Evolutionary conservation across 2,329 filamentous ascomycete genomes (phyloP), one percentile per base, ranked within the genome.

Genomic region (Penicillium sp.): DNA sequence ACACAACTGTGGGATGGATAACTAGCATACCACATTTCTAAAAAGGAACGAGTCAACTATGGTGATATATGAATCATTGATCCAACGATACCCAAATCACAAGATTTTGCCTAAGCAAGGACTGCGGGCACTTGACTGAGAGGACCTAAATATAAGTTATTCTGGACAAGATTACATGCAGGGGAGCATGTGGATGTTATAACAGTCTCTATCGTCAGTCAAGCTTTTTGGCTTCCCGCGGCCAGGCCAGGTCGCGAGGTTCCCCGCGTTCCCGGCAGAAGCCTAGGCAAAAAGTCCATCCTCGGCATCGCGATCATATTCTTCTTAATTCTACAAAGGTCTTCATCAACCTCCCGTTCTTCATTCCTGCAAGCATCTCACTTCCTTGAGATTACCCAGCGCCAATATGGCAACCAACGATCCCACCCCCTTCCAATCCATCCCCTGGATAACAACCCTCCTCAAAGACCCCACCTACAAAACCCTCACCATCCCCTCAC

Each of bases 361-460:
- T 6, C 16, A 2, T 18, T 16, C 40, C 13, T 2, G 18, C 24
- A 22, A 33, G 22, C 22, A 3, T 40, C 31, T 18, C 16, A 33
- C 35, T n/a, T 14, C 6, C 14, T 13, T 16, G 16, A 9, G 14
- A 2, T 40, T 31, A 7, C 36, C 4, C 33, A 27, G 27, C 37
- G 7, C 36, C 35, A 51, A 51, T 14, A 54, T 54, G 51, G 40
- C 51, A 27, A 54, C 51, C 24, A 24, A 46, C 37, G 40, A 54
- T n/a, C 51, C 51, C 27, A 44, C 31, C 19, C 39, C 40, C 27
- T 54, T 54, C 41, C 39, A 54, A 44, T 24, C 31, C 51, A 60
- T 60, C 37, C 53, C 57, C 24, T 55, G 57, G 53, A 27, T 60
- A n/a, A 49, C 52, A 11, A 44, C 51, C 9, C 40, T 60, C 35